Evolutionary conservation across 108 stramenopile genomes (phyloP).

Genomic region (Discostella pseudostelligera): DNA sequence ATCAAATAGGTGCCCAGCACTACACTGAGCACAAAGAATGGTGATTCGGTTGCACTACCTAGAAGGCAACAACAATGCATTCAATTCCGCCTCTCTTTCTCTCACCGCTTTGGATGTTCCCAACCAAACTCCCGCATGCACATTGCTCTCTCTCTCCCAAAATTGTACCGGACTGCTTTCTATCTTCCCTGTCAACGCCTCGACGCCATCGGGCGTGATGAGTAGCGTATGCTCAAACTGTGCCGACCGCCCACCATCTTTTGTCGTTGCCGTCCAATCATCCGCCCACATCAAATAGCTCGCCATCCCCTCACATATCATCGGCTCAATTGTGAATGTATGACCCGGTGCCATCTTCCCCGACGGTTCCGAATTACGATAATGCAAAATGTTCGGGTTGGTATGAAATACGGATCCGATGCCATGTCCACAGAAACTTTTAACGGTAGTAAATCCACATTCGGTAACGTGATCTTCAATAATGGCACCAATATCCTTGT

Average conservation of each 20-base stretch:
- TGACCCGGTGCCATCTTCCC: constrained; percentile 89
- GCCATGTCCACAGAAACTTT: constrained; percentile 90
- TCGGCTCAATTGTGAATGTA: constrained; percentile 98
- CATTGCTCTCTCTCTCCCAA: constrained; percentile 79
- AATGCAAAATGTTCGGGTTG: constrained; percentile 93
- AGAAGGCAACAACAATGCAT: neutral
- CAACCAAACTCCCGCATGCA: constrained; percentile 71
- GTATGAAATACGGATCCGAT: constrained; percentile 76
- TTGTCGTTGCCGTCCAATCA: constrained; percentile 93
- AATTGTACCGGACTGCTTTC: constrained; percentile 69
- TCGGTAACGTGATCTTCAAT: constrained; percentile 78
- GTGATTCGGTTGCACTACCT: no score
- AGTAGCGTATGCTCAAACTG: constrained; percentile 92
- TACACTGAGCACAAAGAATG: no score
- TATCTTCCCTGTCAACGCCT: constrained; percentile 80
- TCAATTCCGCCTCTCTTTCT: constrained; percentile 15
- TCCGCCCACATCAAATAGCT: constrained; percentile 83
- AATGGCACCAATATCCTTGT: constrained; percentile 90
- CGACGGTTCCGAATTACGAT: constrained; percentile 85
- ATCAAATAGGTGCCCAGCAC: no score
- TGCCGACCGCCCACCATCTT: constrained; percentile 74
- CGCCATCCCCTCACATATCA: constrained; percentile 91
- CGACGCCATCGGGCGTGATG: constrained; percentile 82
- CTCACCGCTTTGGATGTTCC: constrained; percentile 57
- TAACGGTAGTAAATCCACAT: constrained; percentile 69